Evolutionary conservation across 805 yeast genomes (phyloP).

Genomic region (Ogataea allantospora): DNA sequence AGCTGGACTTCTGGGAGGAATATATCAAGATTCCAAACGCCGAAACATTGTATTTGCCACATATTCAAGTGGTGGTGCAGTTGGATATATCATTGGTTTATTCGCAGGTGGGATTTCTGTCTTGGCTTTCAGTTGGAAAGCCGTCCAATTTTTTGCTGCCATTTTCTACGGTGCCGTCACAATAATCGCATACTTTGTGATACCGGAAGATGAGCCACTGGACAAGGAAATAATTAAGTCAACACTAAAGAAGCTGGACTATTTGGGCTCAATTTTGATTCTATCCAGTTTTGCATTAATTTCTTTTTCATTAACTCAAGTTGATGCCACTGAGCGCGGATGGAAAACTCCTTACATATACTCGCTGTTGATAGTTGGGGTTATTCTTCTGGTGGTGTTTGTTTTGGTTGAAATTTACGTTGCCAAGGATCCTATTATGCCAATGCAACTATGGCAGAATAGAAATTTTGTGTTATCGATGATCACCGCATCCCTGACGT

Average conservation of each 20-base stretch:
- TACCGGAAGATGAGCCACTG: conserved; percentile 35
- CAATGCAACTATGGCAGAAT: conserved; percentile 38
- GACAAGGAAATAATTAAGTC: conserved; percentile 15
- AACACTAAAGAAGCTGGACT: conserved; percentile 32
- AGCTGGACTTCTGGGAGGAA: conserved; percentile 40
- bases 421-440: conserved; percentile 40
- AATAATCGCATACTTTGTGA: conserved; percentile 22
- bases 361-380: conserved; percentile 37
- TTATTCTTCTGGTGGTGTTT: conserved; percentile 29
- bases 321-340: conserved; percentile 34
- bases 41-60: conserved; percentile 38
- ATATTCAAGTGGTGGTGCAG: conserved; percentile 42
- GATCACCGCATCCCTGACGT: conserved; percentile 33
- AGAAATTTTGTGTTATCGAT: conserved; percentile 36
- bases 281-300: conserved; percentile 35
- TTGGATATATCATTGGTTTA: conserved; percentile 39
- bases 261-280: conserved; percentile 37
- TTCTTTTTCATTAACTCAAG: conserved; percentile 40
- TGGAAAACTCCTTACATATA: conserved; percentile 45
- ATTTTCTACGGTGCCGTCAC: conserved; percentile 33
- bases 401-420: conserved; percentile 36
- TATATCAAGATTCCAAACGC: conserved; percentile 32
- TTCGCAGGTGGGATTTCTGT: conserved; percentile 40
- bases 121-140: conserved; percentile 36
- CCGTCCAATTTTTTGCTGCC: conserved; percentile 37